Evolutionary conservation across 2,329 filamentous ascomycete species (phyloP), one percentile per base, ranked within the genome.

Genomic region (Diplocarpon mali): DNA sequence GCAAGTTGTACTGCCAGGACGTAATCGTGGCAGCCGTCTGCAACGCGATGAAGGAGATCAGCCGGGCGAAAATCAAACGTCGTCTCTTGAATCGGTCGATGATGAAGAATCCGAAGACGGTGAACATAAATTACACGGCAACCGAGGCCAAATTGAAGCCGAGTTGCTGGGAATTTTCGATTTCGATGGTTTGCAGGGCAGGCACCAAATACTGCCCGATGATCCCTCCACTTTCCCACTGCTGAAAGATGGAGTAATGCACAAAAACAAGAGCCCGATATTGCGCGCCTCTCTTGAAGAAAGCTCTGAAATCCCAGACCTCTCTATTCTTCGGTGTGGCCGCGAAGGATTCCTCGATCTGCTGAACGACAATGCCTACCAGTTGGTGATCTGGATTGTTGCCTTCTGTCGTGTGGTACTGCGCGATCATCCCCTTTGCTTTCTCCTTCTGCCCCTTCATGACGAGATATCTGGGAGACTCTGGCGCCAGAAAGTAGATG

Each of bases 21-120:
- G 68, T 70, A 38, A 71, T 69, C 0, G 69, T 71, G 6, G 65
- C 64, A 8, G 65, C 62, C 3, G 62, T 67, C 49, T 71, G 68
- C 40, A 68, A 60, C 46, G 67, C 44, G 15, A 70, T 64, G 53
- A 71, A 69, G 34, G 59, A 64, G 27, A 63, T 60, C 12, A 70
- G 53, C 3, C 67, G 65, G 1, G 62, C 49, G 44, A 70, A 69
- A 15, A 70, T 70, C 29, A 71, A 60, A 0, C 65, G 70, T 17
- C 68, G 60, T 35, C 56, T 40, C 5, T 46, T 42, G 16, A 58
- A 48, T 35, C 39, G 51, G 28, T 44, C 42, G 30, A 44, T 34
- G 1, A 35, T 44, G n/a, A 44, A 27, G 8, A 54, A 47, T 2
- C 50, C 51, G 14, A 40, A 31, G 3, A 57, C 35, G 6, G 49